phyloP scores from a whole-genome alignment of 2,329 filamentous ascomycete species.

The Claviceps monticola region DNA sequence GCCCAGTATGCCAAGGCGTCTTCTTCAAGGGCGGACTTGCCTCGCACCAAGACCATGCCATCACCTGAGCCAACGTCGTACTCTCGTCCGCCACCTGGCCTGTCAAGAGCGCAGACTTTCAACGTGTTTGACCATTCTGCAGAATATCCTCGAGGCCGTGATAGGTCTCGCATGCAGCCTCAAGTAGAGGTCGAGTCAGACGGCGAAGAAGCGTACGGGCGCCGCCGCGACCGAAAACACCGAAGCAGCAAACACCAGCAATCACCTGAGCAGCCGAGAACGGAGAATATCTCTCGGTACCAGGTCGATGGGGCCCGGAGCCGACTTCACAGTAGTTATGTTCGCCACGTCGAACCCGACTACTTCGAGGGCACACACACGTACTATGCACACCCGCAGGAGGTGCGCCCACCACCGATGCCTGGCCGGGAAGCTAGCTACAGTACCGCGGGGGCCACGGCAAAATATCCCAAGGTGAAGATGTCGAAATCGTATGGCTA shows the following conservation, averaged over 20 bases:
- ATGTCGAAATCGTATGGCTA: slow-evolving; percentile 17
- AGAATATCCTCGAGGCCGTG: slow-evolving; percentile 21
- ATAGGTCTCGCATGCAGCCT: slow-evolving; percentile 22
- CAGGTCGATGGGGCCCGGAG: slow-evolving; percentile 16
- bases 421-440: slow-evolving; percentile 18
- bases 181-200: slow-evolving; percentile 22
- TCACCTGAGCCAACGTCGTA: slow-evolving; percentile 12
- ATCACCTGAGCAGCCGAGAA: slow-evolving; percentile 17
- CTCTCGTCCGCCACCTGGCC: slow-evolving; percentile 15
- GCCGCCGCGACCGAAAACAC: slow-evolving; percentile 19
- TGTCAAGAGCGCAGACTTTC: slow-evolving; percentile 22
- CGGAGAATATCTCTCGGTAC: slow-evolving; percentile 16
- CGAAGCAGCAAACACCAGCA: slow-evolving; percentile 22
- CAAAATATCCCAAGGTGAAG: slow-evolving; percentile 20
- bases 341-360: slow-evolving; percentile 14
- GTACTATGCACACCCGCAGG: slow-evolving; percentile 15
- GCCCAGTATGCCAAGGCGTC: slow-evolving; percentile 13
- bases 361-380: slow-evolving; percentile 4
- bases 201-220: slow-evolving; percentile 21
- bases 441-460: slow-evolving; percentile 10
- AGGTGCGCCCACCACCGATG: slow-evolving; percentile 19
- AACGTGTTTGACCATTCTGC: slow-evolving; percentile 12
- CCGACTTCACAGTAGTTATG: slow-evolving; percentile 15
- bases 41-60: slow-evolving; percentile 23
- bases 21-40: slow-evolving; percentile 16